Evolutionary conservation across 768 basidiomycete genomes (phyloP).

Genomic region (Russula compacta): DNA sequence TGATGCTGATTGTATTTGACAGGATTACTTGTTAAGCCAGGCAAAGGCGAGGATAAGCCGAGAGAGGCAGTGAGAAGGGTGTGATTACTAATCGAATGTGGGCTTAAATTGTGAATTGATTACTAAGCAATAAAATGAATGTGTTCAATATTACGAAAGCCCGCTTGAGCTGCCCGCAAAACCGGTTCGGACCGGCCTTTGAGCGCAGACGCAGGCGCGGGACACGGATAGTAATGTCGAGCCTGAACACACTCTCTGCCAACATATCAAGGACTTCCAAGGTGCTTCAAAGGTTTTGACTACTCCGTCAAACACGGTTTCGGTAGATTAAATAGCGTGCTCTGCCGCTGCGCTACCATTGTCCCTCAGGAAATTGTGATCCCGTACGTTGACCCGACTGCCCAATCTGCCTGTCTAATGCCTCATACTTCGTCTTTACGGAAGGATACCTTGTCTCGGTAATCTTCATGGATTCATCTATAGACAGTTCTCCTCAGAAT

Average conservation of each 20-base stretch:
- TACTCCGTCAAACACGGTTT: background rate
- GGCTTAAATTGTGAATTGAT: no score
- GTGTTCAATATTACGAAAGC: no score
- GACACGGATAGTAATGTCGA: no score
- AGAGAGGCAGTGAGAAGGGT: background rate
- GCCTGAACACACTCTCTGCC: no score
- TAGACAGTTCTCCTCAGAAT: conserved; percentile 1
- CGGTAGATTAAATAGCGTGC: background rate
- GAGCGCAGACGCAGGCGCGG: background rate
- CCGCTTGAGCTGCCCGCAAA: background rate
- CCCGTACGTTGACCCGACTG: background rate
- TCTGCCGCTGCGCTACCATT: background rate
- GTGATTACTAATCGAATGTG: no score
- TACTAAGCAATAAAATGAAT: no score
- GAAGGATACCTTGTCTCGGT: background rate
- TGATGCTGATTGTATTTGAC: background rate
- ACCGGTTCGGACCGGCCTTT: background rate
- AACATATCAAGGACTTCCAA: no score
- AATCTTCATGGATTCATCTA: background rate
- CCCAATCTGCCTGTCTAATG: background rate
- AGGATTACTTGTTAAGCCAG: background rate
- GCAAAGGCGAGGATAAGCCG: background rate
- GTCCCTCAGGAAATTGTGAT: background rate
- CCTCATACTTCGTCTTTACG: background rate
- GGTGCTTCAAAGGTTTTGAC: background rate